phyloP scores from a whole-genome alignment of 495 filamentous ascomycete species.

The Annulohypoxylon nitens region DNA sequence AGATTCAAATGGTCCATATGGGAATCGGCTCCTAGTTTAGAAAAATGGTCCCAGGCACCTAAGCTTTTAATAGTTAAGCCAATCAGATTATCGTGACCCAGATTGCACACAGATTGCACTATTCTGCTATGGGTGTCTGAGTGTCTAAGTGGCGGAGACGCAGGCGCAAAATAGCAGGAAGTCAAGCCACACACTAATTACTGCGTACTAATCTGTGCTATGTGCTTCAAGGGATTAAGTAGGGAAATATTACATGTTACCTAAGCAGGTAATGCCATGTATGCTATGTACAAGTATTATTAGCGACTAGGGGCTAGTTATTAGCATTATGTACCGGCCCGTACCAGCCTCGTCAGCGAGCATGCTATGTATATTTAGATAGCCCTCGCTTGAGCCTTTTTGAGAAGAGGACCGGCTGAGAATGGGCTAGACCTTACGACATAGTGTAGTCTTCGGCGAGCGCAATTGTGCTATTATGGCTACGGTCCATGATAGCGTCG shows the following conservation, averaged over 20 bases:
- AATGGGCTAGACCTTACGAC: constrained; percentile 30
- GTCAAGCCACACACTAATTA: constrained; percentile 34
- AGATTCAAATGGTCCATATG: background rate
- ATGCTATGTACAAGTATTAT: background rate
- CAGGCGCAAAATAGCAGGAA: constrained; percentile 25
- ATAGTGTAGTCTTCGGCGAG: constrained; percentile 17
- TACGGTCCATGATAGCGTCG: constrained; percentile 23
- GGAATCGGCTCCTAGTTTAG: constrained; percentile 1
- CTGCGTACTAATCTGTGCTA: no score
- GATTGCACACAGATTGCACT: constrained; percentile 11
- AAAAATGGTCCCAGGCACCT: constrained; percentile 7
- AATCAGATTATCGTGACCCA: constrained; percentile 24
- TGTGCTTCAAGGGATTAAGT: no score
- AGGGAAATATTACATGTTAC: no score
- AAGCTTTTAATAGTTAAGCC: constrained; percentile 25
- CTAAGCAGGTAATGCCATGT: no score
- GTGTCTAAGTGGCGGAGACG: constrained; percentile 24
- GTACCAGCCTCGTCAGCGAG: constrained; percentile 19
- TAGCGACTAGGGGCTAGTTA: constrained; percentile 5
- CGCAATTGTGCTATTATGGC: constrained; percentile 14
- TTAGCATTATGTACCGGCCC: background rate
- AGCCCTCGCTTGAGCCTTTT: constrained; percentile 15
- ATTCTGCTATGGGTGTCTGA: constrained; percentile 1
- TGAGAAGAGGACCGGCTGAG: constrained; percentile 5
- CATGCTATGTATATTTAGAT: constrained; percentile 7